Conservation (phyloP, 2,329 filamentous ascomycete species). For the Microdochium paspali region DNA sequence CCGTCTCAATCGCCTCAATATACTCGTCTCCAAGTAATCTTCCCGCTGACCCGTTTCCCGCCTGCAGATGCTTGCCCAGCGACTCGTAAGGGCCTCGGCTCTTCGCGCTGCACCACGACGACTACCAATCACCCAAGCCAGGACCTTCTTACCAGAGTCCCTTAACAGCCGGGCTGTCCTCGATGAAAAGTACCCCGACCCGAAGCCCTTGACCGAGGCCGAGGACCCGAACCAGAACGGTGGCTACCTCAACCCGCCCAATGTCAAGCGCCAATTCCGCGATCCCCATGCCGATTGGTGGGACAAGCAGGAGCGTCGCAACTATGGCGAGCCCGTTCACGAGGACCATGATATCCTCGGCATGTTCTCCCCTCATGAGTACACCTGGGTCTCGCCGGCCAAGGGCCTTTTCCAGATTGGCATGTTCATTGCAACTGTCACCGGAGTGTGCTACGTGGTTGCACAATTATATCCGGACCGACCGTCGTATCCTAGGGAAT, state of each 20-base stretch:
- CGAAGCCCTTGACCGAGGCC: constrained; percentile 39
- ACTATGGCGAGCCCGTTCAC: constrained; percentile 93
- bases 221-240: constrained; percentile 70
- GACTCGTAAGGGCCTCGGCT: constrained; percentile 42
- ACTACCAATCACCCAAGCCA: constrained; percentile 44
- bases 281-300: constrained; percentile 93
- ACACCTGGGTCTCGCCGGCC: constrained; percentile 68
- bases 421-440: constrained; percentile 53
- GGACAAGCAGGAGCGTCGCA: constrained; percentile 94
- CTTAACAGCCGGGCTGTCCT: constrained; percentile 34
- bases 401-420: constrained; percentile 62
- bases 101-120: constrained; percentile 37
- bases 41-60: background rate
- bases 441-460: constrained; percentile 59
- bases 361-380: constrained; percentile 81
- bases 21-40: background rate
- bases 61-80: constrained; percentile 50
- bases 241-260: constrained; percentile 70
- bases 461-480: constrained; percentile 64
- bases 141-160: constrained; percentile 44
- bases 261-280: constrained; percentile 80
- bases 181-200: constrained; percentile 43
- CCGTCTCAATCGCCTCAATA: constrained; percentile 11
- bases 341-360: constrained; percentile 93
- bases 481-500: constrained; percentile 59